Conservation (phyloP, 2,329 filamentous ascomycete species). For the Cordyceps sp. region DNA sequence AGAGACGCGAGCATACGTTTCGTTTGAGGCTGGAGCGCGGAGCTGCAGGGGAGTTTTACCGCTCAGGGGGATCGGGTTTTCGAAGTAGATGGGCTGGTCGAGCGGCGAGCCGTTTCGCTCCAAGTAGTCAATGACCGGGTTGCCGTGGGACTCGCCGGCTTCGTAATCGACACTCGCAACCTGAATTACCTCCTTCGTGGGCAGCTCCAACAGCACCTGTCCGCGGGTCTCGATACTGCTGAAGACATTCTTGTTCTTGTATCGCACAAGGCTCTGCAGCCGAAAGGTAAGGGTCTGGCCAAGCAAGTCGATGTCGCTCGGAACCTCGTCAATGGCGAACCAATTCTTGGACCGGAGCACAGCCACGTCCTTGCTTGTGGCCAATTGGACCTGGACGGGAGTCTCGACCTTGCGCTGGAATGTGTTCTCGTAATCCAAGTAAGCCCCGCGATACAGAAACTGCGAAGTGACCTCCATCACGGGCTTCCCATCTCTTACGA, state of each 20-base stretch:
- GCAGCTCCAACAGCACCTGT: conserved; percentile 83
- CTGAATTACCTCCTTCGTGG: conserved; percentile 93
- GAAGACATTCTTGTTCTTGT: conserved; percentile 89
- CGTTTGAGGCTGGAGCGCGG: conserved; percentile 87
- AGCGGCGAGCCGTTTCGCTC: conserved; percentile 80
- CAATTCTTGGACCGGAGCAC: conserved; percentile 94
- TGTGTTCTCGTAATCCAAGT: conserved; percentile 91
- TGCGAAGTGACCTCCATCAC: conserved; percentile 99
- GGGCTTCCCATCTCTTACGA: conserved; percentile 62
- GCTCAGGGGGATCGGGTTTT: conserved; percentile 90
- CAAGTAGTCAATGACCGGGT: conserved; percentile 93
- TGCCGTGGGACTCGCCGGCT: conserved; percentile 78
- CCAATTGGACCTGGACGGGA: conserved; percentile 82
- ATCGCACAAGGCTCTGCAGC: conserved; percentile 76
- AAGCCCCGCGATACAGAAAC: conserved; percentile 87
- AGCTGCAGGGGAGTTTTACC: conserved; percentile 80
- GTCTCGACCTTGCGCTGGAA: conserved; percentile 97
- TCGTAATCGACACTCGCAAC: conserved; percentile 96
- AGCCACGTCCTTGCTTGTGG: conserved; percentile 78
- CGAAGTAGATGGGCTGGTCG: conserved; percentile 92
- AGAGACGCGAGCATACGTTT: conserved; percentile 93
- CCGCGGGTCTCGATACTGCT: conserved; percentile 84
- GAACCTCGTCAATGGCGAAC: conserved; percentile 65
- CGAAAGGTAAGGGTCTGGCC: conserved; percentile 94
- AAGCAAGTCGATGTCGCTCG: conserved; percentile 66